Evolutionary conservation across 2,329 filamentous ascomycete genomes (phyloP).

Genomic region (Parastagonospora avenae): DNA sequence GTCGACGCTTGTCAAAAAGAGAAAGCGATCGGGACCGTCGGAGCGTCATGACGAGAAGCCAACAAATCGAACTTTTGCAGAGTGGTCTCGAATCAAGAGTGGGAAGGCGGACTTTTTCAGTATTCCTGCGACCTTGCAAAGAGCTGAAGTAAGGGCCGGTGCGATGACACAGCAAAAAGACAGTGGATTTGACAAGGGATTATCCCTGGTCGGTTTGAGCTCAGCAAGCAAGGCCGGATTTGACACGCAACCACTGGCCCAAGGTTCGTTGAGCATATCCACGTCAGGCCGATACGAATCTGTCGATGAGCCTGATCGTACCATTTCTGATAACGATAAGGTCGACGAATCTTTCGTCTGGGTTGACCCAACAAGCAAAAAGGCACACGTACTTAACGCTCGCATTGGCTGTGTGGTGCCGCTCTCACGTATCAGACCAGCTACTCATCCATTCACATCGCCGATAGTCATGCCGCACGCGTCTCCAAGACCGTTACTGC

Average conservation of each 20-base stretch:
- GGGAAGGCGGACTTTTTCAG: conserved; percentile 42
- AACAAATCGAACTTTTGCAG: conserved; percentile 30
- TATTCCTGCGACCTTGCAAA: conserved; percentile 17
- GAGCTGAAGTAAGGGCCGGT: background rate
- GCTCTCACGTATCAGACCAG: conserved; percentile 14
- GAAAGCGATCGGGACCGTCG: conserved; percentile 14
- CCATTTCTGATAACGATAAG: conserved; percentile 5
- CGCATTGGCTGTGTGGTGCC: conserved; percentile 57
- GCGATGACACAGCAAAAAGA: too few relatives aligned
- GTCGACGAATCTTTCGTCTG: conserved; percentile 56
- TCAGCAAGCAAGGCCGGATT: too few relatives aligned
- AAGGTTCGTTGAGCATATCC: conserved; percentile 14
- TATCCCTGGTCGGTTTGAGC: too few relatives aligned
- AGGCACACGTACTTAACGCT: conserved; percentile 57
- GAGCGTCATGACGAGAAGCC: background rate
- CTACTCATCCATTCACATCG: conserved; percentile 6
- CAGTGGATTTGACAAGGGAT: too few relatives aligned
- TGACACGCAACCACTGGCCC: conserved; percentile 4
- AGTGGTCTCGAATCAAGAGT: conserved; percentile 54
- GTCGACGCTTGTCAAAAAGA: conserved; percentile 18
- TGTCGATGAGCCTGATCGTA: background rate
- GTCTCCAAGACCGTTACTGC: conserved; percentile 36
- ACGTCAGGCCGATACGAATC: too few relatives aligned
- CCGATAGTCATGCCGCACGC: conserved; percentile 13
- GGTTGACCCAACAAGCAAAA: conserved; percentile 65